Percentiles rank a stretch among this genome's conserved stretches.
Evolutionary conservation across 331 rosid species (phyloP).

Genomic region (Erythrophleum ivorense): DNA sequence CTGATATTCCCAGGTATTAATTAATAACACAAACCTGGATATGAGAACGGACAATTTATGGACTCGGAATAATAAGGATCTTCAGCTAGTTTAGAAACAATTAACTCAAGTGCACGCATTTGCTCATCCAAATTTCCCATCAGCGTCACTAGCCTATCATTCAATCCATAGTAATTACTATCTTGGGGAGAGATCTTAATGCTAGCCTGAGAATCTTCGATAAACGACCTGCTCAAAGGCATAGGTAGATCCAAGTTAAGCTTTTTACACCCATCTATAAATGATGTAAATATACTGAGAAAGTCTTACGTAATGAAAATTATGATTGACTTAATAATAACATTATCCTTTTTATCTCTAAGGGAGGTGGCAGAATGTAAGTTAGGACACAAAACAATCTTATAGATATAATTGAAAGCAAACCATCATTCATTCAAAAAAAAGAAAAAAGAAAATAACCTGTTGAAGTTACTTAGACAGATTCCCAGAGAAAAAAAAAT

Average conservation of each 20-base stretch:
- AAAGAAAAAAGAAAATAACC: background rate
- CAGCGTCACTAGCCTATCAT: slow-evolving; percentile 91
- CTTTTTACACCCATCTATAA: slow-evolving; percentile 19
- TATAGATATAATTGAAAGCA: background rate
- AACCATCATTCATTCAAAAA: background rate
- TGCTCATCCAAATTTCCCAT: slow-evolving; percentile 94
- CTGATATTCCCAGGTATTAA: slow-evolving; percentile 16
- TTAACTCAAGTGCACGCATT: slow-evolving; percentile 84
- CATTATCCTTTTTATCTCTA: background rate
- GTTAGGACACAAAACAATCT: background rate
- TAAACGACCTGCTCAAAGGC: slow-evolving; percentile 75
- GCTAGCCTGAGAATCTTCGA: slow-evolving; percentile 97
- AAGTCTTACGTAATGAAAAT: slow-evolving; percentile 16
- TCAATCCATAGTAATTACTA: slow-evolving; percentile 83
- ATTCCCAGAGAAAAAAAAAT: slow-evolving; percentile 18
- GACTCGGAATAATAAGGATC: slow-evolving; percentile 93
- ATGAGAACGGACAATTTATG: slow-evolving; percentile 89
- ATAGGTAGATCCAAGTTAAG: slow-evolving; percentile 39
- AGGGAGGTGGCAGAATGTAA: slow-evolving; percentile 17
- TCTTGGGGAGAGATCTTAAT: slow-evolving; percentile 99
- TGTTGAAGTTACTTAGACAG: background rate
- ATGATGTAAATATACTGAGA: slow-evolving; percentile 31
- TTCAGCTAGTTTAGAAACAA: slow-evolving; percentile 87
- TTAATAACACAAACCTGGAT: slow-evolving; percentile 71
- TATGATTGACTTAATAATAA: slow-evolving; percentile 17